Conservation (phyloP, 805 yeast genomes). For the Teunomyces panamensis region DNA sequence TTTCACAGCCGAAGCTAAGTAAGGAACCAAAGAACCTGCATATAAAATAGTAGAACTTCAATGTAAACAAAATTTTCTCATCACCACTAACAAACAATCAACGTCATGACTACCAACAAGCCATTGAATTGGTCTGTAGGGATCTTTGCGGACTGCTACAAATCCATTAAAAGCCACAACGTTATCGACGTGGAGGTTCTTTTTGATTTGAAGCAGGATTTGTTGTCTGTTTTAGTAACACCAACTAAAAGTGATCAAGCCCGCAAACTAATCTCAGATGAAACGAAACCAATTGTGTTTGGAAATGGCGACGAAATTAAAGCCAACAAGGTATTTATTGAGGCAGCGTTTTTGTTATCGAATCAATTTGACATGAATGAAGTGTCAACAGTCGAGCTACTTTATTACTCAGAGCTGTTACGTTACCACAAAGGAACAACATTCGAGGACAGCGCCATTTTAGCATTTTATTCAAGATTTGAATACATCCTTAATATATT, state of each 20-base stretch:
- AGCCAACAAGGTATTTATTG: conserved; percentile 63
- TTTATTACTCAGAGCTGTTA: conserved; percentile 45
- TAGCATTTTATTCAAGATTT: conserved; percentile 65
- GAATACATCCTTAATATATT: conserved; percentile 71
- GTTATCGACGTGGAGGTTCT: conserved; percentile 22
- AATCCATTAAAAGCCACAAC: conserved; percentile 33
- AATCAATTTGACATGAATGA: conserved; percentile 61
- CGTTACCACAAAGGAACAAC: conserved; percentile 45
- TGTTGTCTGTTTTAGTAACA: conserved; percentile 38
- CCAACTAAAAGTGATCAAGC: conserved; percentile 46
- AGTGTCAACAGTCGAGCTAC: conserved; percentile 64
- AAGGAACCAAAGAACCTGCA: background rate
- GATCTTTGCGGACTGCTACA: conserved; percentile 44
- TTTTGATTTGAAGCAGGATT: conserved; percentile 42
- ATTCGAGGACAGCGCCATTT: conserved; percentile 59
- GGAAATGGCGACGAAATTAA: conserved; percentile 56
- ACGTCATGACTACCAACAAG: conserved; percentile 6
- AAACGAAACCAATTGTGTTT: conserved; percentile 38
- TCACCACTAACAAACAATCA: background rate
- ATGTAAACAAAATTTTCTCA: conserved; percentile 7
- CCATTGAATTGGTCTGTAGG: conserved; percentile 38
- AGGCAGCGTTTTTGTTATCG: conserved; percentile 58
- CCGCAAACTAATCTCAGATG: conserved; percentile 43
- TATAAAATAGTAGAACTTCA: background rate
- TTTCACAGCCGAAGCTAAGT: background rate